phyloP scores from a whole-genome alignment of 257 asterid genomes.

The Catharanthus roseus region DNA sequence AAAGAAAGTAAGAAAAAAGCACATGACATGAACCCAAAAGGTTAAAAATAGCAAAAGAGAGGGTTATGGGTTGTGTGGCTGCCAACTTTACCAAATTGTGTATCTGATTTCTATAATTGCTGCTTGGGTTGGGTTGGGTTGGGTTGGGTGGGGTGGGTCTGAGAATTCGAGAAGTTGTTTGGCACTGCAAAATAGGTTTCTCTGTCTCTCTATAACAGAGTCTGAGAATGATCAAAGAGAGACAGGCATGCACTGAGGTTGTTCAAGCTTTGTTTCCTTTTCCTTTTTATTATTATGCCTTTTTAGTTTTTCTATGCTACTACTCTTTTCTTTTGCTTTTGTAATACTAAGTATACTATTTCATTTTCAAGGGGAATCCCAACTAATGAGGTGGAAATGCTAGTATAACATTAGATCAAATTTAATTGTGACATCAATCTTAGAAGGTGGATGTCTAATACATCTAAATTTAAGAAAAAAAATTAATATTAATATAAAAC shows the following conservation, averaged over 20 bases:
- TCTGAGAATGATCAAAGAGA: constrained; percentile 23
- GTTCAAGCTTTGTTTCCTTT: constrained; percentile 31
- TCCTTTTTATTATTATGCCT: background rate
- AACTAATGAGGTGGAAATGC: background rate
- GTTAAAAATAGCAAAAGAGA: background rate
- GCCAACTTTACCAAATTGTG: constrained; percentile 26
- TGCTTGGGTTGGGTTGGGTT: too few species aligned
- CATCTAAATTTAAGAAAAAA: too few species aligned
- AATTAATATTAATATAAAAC: too few species aligned
- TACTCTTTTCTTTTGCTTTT: constrained; percentile 21
- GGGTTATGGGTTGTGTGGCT: constrained; percentile 15
- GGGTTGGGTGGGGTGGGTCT: too few species aligned
- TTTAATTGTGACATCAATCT: too few species aligned
- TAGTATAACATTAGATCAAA: too few species aligned
- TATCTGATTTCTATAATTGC: constrained; percentile 18
- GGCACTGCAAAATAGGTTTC: background rate
- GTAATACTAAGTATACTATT: background rate
- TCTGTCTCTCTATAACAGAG: too few species aligned
- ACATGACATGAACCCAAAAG: constrained; percentile 24
- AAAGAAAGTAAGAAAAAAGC: constrained; percentile 25
- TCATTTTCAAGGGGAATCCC: constrained; percentile 13
- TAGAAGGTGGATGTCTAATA: too few species aligned
- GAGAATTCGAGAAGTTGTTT: constrained; percentile 1
- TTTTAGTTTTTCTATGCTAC: constrained; percentile 20
- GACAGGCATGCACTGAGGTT: constrained; percentile 59